Conservation (phyloP, 2,329 filamentous ascomycete species). For the Fusarium sp. region DNA sequence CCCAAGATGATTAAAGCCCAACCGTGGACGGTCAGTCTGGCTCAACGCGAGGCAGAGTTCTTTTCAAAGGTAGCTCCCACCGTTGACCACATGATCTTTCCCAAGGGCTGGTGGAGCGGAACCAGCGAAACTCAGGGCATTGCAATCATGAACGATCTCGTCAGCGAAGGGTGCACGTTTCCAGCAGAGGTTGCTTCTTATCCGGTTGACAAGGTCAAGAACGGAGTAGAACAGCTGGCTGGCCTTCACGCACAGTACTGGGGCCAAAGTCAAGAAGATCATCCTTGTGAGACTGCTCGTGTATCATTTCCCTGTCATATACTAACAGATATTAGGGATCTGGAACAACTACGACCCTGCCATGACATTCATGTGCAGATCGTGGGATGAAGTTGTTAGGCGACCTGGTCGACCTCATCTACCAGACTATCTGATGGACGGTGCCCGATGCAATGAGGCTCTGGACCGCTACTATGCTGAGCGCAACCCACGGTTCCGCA, state of each 20-base stretch:
- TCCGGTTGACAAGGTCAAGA: slow-evolving; percentile 51
- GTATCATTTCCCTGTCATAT: fast-evolving
- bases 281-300: slow-evolving; percentile 42
- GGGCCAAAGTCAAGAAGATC: slow-evolving; percentile 48
- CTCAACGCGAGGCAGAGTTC: slow-evolving; percentile 56
- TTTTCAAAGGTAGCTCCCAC: slow-evolving; percentile 53
- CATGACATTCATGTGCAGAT: slow-evolving; percentile 51
- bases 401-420: slow-evolving; percentile 50
- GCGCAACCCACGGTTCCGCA: slow-evolving; percentile 56
- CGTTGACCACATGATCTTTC: slow-evolving; percentile 51
- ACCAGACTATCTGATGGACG: slow-evolving; percentile 56
- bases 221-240: slow-evolving; percentile 57
- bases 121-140: slow-evolving; percentile 54
- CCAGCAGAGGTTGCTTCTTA: slow-evolving; percentile 51
- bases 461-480: slow-evolving; percentile 54
- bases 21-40: slow-evolving; percentile 46
- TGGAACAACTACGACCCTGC: slow-evolving; percentile 56
- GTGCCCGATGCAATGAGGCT: slow-evolving; percentile 52
- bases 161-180: slow-evolving; percentile 52
- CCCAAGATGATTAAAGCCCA: slow-evolving; percentile 50
- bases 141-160: slow-evolving; percentile 55
- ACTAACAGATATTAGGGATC: slow-evolving; percentile 38
- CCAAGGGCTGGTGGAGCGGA: slow-evolving; percentile 56
- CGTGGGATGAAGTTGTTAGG: slow-evolving; percentile 51
- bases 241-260: slow-evolving; percentile 57